Evolutionary conservation across 306 rosid species (phyloP).

Genomic region (Trichosanthes truncata): DNA sequence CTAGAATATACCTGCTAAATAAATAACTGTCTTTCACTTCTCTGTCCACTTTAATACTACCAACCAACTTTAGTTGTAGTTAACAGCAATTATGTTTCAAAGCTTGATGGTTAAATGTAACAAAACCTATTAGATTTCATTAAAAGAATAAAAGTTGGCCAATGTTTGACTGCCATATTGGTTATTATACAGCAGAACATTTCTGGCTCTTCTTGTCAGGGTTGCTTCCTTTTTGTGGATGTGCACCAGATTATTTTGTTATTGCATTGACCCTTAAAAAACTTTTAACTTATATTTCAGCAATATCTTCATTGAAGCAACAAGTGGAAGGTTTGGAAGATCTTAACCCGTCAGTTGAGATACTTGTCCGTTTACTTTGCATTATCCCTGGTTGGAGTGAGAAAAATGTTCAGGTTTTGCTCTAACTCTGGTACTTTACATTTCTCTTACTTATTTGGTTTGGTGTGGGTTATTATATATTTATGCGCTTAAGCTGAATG

Average conservation of each 20-base stretch:
- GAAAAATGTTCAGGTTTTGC: conserved; percentile 91
- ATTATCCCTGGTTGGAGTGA: conserved; percentile 96
- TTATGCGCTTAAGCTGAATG: conserved; percentile 13
- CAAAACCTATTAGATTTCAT: neutral
- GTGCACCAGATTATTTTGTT: neutral
- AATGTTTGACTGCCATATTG: neutral
- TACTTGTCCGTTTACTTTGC: conserved; percentile 75
- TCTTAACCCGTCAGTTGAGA: conserved; percentile 58
- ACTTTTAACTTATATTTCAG: conserved; percentile 2
- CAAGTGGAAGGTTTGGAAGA: conserved; percentile 72
- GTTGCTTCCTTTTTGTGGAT: neutral
- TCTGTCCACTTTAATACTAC: neutral
- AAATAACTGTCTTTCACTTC: neutral
- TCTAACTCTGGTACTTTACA: conserved; percentile 5
- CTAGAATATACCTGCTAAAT: neutral
- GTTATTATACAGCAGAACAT: neutral
- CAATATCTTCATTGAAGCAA: conserved; percentile 60
- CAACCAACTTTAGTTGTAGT: neutral
- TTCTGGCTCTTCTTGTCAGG: neutral
- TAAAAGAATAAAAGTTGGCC: neutral
- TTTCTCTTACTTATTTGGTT: neutral
- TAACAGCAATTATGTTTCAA: neutral
- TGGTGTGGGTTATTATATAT: neutral
- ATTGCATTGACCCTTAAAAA: neutral
- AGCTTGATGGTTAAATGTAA: neutral